phyloP scores from a whole-genome alignment of 2,329 filamentous ascomycete species.

The Mycogone perniciosa region DNA sequence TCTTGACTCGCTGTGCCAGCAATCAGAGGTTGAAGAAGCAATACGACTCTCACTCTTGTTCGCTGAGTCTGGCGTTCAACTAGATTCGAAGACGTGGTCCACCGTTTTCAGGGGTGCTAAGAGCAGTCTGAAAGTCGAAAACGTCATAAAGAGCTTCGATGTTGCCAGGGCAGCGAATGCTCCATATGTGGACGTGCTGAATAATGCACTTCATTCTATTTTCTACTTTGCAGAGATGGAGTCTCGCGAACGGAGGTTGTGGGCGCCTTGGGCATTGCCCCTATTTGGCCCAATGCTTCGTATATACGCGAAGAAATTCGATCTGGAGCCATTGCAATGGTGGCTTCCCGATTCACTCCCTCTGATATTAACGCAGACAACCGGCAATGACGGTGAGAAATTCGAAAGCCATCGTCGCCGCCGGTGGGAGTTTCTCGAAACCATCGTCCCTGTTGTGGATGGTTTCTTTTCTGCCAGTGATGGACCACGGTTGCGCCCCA shows the following conservation, averaged over 20 bases:
- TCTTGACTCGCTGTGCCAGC: constrained; percentile 63
- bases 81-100: constrained; percentile 61
- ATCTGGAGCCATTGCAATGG: constrained; percentile 38
- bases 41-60: constrained; percentile 29
- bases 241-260: constrained; percentile 22
- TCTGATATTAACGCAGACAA: constrained; percentile 21
- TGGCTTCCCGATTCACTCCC: constrained; percentile 32
- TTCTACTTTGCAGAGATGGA: constrained; percentile 40
- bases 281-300: constrained; percentile 43
- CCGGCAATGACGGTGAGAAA: constrained; percentile 18
- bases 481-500: constrained; percentile 28
- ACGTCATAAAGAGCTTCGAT: constrained; percentile 37
- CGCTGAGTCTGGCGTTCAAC: constrained; percentile 42
- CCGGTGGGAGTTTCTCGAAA: constrained; percentile 25
- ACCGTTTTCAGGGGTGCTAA: constrained; percentile 69
- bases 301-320: constrained; percentile 44
- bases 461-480: constrained; percentile 22
- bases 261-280: constrained; percentile 29
- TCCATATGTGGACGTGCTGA: constrained; percentile 28
- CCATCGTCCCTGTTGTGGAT: constrained; percentile 29
- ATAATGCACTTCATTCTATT: constrained; percentile 42
- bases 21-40: constrained; percentile 30
- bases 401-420: constrained; percentile 16
- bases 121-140: constrained; percentile 42
- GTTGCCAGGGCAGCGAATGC: constrained; percentile 44